Percentiles rank a stretch among this genome's conserved stretches.
phyloP scores from a whole-genome alignment of 805 yeast genomes.

The Maudiozyma turicensis region DNA sequence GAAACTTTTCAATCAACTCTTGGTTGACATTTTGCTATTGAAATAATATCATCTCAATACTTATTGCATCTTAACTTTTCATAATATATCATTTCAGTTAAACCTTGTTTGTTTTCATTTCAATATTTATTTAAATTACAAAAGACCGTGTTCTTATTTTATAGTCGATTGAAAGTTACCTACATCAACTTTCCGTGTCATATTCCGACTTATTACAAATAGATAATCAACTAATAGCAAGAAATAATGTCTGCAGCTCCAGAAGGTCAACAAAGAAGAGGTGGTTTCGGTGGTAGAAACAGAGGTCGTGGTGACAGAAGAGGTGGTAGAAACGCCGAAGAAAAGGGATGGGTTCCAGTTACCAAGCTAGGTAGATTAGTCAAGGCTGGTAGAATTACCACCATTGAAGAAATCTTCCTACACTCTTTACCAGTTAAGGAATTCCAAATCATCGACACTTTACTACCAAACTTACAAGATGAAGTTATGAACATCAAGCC shows the following conservation, averaged over 20 bases:
- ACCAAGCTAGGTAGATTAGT: slow-evolving; percentile 99
- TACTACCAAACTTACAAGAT: slow-evolving; percentile 92
- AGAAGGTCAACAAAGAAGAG: slow-evolving; percentile 35
- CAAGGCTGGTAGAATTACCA: slow-evolving; percentile 93
- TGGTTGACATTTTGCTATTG: too few relatives aligned
- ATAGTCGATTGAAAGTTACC: slow-evolving; percentile 46
- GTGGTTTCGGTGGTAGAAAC: slow-evolving; percentile 46
- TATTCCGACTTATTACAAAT: slow-evolving; percentile 34
- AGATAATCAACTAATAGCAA: slow-evolving; percentile 9
- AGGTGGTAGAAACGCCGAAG: slow-evolving; percentile 81
- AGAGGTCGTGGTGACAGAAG: slow-evolving; percentile 55
- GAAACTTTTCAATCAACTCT: too few relatives aligned
- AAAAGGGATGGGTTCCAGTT: slow-evolving; percentile 99
- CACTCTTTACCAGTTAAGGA: slow-evolving; percentile 99
- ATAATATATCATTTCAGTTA: neutral
- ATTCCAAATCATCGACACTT: slow-evolving; percentile 94
- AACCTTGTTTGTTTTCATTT: neutral
- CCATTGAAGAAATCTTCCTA: slow-evolving; percentile 96
- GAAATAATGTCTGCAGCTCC: slow-evolving; percentile 32
- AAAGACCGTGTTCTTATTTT: slow-evolving; percentile 4
- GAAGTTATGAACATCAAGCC: slow-evolving; percentile 99
- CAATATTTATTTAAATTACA: neutral
- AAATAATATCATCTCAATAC: too few relatives aligned
- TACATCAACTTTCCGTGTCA: slow-evolving; percentile 44
- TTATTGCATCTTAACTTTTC: too few relatives aligned